Evolutionary conservation across 305 asterid species (phyloP), one percentile per base, ranked within the genome.

Genomic region (Fraxinus velutina): DNA sequence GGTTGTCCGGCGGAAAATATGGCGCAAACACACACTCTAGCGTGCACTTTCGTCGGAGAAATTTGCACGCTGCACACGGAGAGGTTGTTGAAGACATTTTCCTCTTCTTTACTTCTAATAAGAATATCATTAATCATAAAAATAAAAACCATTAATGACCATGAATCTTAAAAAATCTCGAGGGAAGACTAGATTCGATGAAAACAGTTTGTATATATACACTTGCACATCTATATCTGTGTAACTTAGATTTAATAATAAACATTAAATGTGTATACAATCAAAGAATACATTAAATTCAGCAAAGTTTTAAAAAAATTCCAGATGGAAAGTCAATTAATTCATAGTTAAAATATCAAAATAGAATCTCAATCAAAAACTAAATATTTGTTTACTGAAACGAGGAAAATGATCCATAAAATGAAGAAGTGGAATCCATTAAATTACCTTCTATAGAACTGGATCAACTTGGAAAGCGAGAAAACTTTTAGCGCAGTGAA

Each of bases 51-150:
- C 95, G 89, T 3, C 97, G 91, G 77, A 84, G 91, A 22, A 94
- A 89, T 87, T 94, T 94, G 86, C 98, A 94, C 22, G 98, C 98
- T 0, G 98, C 98, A 47, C 98, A 94, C 2, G 98, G 97, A 2
- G 97, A 91, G 80, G 80, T 89, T 5, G 97, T 87, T 0, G 97
- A 92, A 37, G 98, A 92, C 98, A 94, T 94, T 71, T 83, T 78
- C 79, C 62, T 78, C 55, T 29, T 75, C 66, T 80, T 83, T 75
- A 21, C 72, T 24, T 64, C 82, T 47, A 75, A 72, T 78, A 71
- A 57, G 75, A 70, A 77, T 77, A 87, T 82, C 78, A 79, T 52
- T 78, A 30, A 77, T 68, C 64, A 75, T 15, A 76, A 13, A 55
- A 64, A 2, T 22, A 62, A 22, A 57, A 19, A 22, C 0, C 72